phyloP scores from a whole-genome alignment of 179 eudicot genomes.

The Amaranthus tricolor region DNA sequence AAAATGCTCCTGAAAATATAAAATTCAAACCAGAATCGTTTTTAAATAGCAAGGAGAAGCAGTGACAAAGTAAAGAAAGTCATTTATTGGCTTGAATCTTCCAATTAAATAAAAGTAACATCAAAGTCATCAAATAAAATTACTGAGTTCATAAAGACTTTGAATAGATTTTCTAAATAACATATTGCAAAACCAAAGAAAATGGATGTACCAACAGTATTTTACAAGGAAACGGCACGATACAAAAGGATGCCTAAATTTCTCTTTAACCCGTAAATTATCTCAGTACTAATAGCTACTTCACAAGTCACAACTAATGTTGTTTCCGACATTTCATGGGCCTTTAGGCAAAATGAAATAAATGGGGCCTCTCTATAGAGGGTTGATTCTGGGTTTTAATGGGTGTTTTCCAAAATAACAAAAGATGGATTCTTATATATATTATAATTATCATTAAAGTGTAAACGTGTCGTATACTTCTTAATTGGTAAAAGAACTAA shows the following conservation, averaged over 20 bases:
- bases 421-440: no score
- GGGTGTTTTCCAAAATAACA: no score
- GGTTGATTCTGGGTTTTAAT: no score
- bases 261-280: background rate
- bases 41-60: conserved; percentile 1
- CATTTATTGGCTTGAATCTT: background rate
- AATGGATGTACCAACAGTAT: background rate
- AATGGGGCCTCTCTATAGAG: no score
- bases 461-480: no score
- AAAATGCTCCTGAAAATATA: background rate
- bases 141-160: background rate
- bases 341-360: no score
- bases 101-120: background rate
- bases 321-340: no score
- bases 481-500: no score
- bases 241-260: background rate
- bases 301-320: no score
- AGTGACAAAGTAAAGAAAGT: background rate
- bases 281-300: no score
- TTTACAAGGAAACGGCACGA: no score
- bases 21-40: background rate
- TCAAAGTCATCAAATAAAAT: background rate
- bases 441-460: no score
- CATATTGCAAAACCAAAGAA: background rate
- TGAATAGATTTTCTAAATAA: background rate